Conservation (phyloP, 352 stramenopile genomes). For the Globisporangium takayamanum region DNA sequence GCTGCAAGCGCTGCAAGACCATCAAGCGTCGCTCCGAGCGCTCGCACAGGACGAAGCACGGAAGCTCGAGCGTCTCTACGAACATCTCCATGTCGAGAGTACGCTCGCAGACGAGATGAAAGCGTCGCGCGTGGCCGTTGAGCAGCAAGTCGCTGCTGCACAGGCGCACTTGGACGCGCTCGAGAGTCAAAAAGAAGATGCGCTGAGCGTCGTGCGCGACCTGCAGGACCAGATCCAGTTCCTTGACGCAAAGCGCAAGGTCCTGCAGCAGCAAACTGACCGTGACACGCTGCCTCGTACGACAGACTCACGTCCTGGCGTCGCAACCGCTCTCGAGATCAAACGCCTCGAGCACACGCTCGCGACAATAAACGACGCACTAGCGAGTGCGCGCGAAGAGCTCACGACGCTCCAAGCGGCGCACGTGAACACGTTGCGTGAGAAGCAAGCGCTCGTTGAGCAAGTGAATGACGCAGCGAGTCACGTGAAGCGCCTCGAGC, state of each 20-base stretch:
- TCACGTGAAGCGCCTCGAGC: slow-evolving; percentile 13
- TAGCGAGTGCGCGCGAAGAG: slow-evolving; percentile 34
- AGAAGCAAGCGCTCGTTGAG: slow-evolving; percentile 38
- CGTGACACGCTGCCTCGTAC: too few relatives aligned
- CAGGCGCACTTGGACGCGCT: slow-evolving; percentile 33
- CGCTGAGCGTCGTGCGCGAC: slow-evolving; percentile 25
- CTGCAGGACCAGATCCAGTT: slow-evolving; percentile 59
- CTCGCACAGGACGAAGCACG: slow-evolving; percentile 36
- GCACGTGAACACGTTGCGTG: slow-evolving; percentile 30
- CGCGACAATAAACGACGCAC: slow-evolving; percentile 30
- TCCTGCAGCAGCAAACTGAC: slow-evolving; percentile 4
- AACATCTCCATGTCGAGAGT: slow-evolving; percentile 40
- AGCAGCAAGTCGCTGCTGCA: slow-evolving; percentile 24
- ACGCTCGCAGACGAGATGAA: slow-evolving; percentile 41
- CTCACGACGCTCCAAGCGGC: slow-evolving; percentile 35
- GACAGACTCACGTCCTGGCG: slow-evolving; percentile 1
- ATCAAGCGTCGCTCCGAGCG: slow-evolving; percentile 40
- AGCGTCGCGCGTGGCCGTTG: slow-evolving; percentile 15
- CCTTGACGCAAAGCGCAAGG: slow-evolving; percentile 33
- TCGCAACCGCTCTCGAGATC: slow-evolving; percentile 25
- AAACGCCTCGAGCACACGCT: slow-evolving; percentile 37
- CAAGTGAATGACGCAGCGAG: slow-evolving; percentile 24
- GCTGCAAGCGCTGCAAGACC: slow-evolving; percentile 35
- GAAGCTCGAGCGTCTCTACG: slow-evolving; percentile 49
- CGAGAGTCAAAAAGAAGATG: slow-evolving; percentile 26